Base-by-base conservation (phyloP, 805 yeast species). In the Saccharomycopsis fibuligera region DNA sequence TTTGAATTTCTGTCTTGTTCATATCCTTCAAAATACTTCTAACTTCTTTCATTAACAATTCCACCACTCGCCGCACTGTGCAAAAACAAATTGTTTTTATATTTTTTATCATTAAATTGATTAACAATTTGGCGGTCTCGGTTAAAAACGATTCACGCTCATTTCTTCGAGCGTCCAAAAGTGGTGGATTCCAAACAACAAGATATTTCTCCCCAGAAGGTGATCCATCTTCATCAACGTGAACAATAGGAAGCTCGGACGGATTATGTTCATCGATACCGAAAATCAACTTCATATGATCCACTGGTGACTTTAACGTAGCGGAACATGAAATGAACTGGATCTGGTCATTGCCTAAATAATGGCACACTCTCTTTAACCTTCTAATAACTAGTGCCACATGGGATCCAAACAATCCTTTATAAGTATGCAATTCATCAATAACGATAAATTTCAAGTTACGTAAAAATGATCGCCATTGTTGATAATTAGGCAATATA, bases 301-400 rank as follows among this genome's bases (percentile, higher is more conserved):
- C 58, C 0, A 68, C 67, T 0, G 99, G 98, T 40, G 79, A 74
- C 51, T 76, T 75, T 48, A 93, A 75, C 0, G 99, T 93, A 0
- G 99, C 99, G 0, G 98, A 90, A 66, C 99, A 91, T 1, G 96
- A 85, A 4, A 93, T 79, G 61, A 85, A 88, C 48, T 74, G 75
- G 35, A 87, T 57, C 2, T 67, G 53, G n/a, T 64, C 54, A 53
- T 83, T 81, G 0, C 83, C 81, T 29, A 76, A 60, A 49, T 67
- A 63, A 3, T 68, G 57, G 54, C 87, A 75, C 1, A 91, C 60
- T 44, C 99, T 66, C 41, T 85, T 68, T 27, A 93, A 64, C 42
- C 99, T 64, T 51, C 96, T 71, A 81, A 93, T 77, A 0, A 93
- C 83, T 41, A 83, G 70, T 2, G 95, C 83, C 1, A 91, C 97